A percentile compares a stretch with the other conserved stretches of the same genome.
These are phyloP conservation scores for Penicillium sp. DNA, from an alignment of 2,329 filamentous ascomycete species.

Conservation along the genomic window DNA sequence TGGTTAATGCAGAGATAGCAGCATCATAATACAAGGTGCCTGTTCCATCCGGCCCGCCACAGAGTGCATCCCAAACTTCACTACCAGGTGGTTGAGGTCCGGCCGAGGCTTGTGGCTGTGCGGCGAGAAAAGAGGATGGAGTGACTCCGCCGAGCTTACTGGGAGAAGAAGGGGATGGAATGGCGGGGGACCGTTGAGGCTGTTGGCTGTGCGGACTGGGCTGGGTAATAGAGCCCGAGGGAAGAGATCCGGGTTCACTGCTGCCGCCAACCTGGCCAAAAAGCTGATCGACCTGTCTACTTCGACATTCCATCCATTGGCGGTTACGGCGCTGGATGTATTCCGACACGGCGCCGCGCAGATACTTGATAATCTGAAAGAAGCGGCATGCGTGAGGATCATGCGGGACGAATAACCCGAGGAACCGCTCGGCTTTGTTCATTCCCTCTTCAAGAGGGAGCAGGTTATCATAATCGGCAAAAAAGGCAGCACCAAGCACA, in stretches of 20 bases:
- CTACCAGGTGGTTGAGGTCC: slow-evolving; percentile 13
- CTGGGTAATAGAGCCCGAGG: slow-evolving; percentile 2
- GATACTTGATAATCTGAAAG: slow-evolving; percentile 37
- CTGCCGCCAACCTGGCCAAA: slow-evolving; percentile 34
- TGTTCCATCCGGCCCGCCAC: slow-evolving; percentile 15
- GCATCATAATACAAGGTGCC: slow-evolving; percentile 26
- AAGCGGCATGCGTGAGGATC: slow-evolving; percentile 37
- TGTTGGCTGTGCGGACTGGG: slow-evolving; percentile 5
- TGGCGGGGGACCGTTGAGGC: slow-evolving; percentile 9
- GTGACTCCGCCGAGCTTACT: slow-evolving; percentile 15
- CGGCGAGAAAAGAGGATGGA: slow-evolving; percentile 12
- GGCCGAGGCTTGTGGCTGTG: slow-evolving; percentile 13
- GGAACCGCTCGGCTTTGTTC: slow-evolving; percentile 33
- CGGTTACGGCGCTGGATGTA: slow-evolving; percentile 36
- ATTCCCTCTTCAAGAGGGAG: slow-evolving; percentile 33
- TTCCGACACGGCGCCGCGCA: slow-evolving; percentile 36
- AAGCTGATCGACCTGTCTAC: slow-evolving; percentile 40
- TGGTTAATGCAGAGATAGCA: slow-evolving; percentile 32
- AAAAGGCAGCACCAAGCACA: slow-evolving; percentile 44
- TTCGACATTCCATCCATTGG: slow-evolving; percentile 38
- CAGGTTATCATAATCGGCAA: slow-evolving; percentile 43
- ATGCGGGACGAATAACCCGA: slow-evolving; percentile 31
- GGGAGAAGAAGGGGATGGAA: slow-evolving; percentile 23
- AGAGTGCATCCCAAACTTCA: slow-evolving; percentile 31
- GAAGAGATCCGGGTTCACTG: slow-evolving; percentile 9